Evolutionary conservation across 164 flowering plant genomes (phyloP), one percentile per base, ranked within the genome.

Genomic region (Magnolia changhungtana): DNA sequence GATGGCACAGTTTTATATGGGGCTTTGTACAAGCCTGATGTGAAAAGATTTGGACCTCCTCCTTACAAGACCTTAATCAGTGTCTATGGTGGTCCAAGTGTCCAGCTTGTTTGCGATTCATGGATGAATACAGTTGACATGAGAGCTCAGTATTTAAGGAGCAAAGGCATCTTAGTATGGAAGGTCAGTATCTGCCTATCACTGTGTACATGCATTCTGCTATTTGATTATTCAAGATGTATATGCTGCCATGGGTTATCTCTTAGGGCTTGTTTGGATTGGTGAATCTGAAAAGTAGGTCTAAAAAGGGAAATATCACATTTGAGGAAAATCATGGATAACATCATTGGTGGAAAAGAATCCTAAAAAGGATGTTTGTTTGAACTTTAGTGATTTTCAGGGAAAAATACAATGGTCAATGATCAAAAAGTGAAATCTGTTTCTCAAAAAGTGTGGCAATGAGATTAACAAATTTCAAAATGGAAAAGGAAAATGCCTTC

Each of bases 91-190:
- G 97, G 98, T 74, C 99, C 98, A 7, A 24, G 91, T 71, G 90
- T 90, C 13, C 99, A 96, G 81, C 81, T 86, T 80, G 99, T 92
- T 2, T 79, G 81, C 64, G 88, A 96, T 82, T 93, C 98, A 3
- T 96, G 98, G 99, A 74, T 84, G 16, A 94, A 84, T 82, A 87
- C 90, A 13, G 98, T 96, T 70, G 98, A 93, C 84, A 93, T 96
- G 98, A 89, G 96, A 83, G 96, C 96, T 27, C 99, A 96, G 81
- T 90, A 89, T 81, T 85, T 93, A 9, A 78, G 95, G 70, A 96
- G 87, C 83, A 94, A 86, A 79, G 98, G 98, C 75, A 82, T 96
- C 80, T 83, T 94, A 76, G 97, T 92, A 1, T 93, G 94, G 92
- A 93, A 93, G 99, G 99, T 96, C 71, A 78, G 92, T 75, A 50